Evolutionary conservation across 805 yeast genomes (phyloP).

Genomic region (Wickerhamomyces strasburgensis): DNA sequence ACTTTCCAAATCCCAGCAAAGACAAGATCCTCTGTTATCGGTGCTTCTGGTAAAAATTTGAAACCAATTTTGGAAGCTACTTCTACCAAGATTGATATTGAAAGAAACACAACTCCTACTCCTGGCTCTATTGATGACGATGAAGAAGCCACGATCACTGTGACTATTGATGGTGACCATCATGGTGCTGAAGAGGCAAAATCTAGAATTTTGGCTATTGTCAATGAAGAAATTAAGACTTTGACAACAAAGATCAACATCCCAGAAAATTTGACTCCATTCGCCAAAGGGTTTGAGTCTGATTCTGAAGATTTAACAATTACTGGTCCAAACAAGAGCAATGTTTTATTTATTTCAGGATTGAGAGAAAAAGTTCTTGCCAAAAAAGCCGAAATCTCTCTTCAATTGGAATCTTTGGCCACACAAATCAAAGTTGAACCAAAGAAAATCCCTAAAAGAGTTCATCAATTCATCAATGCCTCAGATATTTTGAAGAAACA

Average conservation of each 20-base stretch:
- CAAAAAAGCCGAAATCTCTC: constrained; percentile 48
- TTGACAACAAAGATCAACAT: constrained; percentile 48
- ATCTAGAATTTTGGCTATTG: constrained; percentile 62
- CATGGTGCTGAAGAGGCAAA: constrained; percentile 80
- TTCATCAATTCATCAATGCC: constrained; percentile 66
- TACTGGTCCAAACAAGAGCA: constrained; percentile 32
- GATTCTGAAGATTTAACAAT: constrained; percentile 25
- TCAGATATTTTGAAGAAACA: constrained; percentile 46
- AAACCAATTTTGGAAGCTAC: constrained; percentile 71
- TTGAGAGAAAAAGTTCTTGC: constrained; percentile 59
- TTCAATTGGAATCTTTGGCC: constrained; percentile 39
- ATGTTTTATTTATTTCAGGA: constrained; percentile 57
- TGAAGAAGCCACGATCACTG: constrained; percentile 49
- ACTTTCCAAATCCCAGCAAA: constrained; percentile 68
- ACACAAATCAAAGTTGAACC: constrained; percentile 45
- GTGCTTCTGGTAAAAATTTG: constrained; percentile 78
- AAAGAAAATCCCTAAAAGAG: constrained; percentile 58
- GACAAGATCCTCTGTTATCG: constrained; percentile 75
- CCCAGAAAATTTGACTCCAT: constrained; percentile 27
- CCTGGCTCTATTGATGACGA: constrained; percentile 53
- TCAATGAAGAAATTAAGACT: constrained; percentile 65
- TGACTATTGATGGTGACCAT: constrained; percentile 74
- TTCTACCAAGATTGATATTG: constrained; percentile 68
- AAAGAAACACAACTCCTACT: constrained; percentile 31
- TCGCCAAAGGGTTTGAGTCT: constrained; percentile 29